A percentile compares a stretch with the other conserved stretches of the same genome.
phyloP scores from a whole-genome alignment of 2,329 filamentous ascomycete species.

The Colletotrichum theobromicola region DNA sequence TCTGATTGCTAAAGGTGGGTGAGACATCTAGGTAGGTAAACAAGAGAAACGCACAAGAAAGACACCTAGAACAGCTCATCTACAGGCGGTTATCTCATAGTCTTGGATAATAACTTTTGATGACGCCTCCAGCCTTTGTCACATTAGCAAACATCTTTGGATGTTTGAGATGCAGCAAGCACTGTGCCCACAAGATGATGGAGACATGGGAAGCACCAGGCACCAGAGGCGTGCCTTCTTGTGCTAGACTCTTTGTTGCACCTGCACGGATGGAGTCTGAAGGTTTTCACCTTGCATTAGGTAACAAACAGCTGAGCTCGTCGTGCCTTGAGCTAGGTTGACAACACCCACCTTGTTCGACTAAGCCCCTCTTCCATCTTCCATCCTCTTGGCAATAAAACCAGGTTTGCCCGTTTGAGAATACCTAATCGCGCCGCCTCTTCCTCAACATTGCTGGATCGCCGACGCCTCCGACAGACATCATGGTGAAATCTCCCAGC shows the following conservation, averaged over 20 bases:
- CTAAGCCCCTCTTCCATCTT: background rate
- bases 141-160: background rate
- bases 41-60: background rate
- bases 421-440: background rate
- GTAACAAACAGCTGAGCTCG: background rate
- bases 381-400: background rate
- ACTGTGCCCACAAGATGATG: background rate
- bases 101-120: accelerated
- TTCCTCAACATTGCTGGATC: background rate
- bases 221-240: background rate
- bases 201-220: background rate
- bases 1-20: background rate
- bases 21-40: background rate
- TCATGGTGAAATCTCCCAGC: background rate
- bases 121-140: accelerated
- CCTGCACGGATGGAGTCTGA: background rate
- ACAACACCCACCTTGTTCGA: background rate
- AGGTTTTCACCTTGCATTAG: background rate
- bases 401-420: background rate
- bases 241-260: background rate
- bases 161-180: background rate
- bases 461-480: background rate
- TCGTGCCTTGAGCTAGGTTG: accelerated
- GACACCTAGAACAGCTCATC: background rate
- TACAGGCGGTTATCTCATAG: background rate